Evolutionary conservation across 2,329 filamentous ascomycete genomes (phyloP).

Genomic region (Cladorrhinum sp.): DNA sequence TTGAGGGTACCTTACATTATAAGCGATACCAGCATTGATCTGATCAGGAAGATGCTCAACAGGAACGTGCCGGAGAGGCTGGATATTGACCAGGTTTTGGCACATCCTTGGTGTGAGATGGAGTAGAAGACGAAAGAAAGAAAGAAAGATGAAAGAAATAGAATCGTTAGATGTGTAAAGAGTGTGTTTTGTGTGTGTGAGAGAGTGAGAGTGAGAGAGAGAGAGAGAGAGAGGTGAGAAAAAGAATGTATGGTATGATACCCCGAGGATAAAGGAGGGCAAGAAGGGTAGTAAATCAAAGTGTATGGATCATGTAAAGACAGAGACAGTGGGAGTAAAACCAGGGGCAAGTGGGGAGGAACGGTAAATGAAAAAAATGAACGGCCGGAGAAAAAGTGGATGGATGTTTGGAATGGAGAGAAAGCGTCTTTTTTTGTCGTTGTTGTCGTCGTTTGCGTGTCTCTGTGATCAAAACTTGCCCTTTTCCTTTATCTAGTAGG

Average conservation of each 20-base stretch:
- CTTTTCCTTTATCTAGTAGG: too few species aligned
- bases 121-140: slow-evolving; percentile 1
- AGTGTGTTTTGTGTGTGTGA: background rate
- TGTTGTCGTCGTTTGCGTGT: too few species aligned
- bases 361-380: too few species aligned
- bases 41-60: slow-evolving; percentile 89
- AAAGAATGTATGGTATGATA: slow-evolving; percentile 5
- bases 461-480: too few species aligned
- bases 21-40: slow-evolving; percentile 87
- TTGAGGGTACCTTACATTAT: slow-evolving; percentile 84
- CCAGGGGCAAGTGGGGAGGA: too few species aligned
- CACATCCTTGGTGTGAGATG: slow-evolving; percentile 73
- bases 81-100: slow-evolving; percentile 82
- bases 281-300: background rate
- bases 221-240: slow-evolving; percentile 14
- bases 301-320: too few species aligned
- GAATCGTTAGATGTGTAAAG: background rate
- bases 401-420: too few species aligned
- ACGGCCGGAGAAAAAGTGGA: too few species aligned
- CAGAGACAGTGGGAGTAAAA: too few species aligned
- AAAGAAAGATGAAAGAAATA: slow-evolving; percentile 17
- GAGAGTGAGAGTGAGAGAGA: too few species aligned
- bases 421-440: too few species aligned
- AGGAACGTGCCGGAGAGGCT: slow-evolving; percentile 79
- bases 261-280: background rate